phyloP scores from a whole-genome alignment of 2,329 filamentous ascomycete species.

The Pseudocercospora macadamiae region DNA sequence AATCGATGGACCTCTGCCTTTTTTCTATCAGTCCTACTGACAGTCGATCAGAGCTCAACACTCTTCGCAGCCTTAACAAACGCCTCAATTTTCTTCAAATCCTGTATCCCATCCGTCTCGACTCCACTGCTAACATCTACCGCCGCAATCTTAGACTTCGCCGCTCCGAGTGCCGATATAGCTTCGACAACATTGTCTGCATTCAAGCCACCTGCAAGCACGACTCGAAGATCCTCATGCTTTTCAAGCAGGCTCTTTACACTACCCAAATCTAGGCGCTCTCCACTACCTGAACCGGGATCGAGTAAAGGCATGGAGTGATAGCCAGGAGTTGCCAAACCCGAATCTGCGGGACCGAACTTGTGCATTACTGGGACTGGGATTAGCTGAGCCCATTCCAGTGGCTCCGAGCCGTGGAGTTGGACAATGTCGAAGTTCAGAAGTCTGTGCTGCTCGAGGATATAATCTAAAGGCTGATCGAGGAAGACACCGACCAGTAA shows the following conservation, averaged over 20 bases:
- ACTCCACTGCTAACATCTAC: slow-evolving; percentile 96
- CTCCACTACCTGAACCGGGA: slow-evolving; percentile 79
- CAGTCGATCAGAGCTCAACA: too few relatives aligned
- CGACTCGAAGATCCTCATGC: slow-evolving; percentile 71
- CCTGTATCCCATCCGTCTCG: slow-evolving; percentile 80
- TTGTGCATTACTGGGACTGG: slow-evolving; percentile 88
- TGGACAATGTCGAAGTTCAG: slow-evolving; percentile 87
- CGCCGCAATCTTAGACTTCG: slow-evolving; percentile 66
- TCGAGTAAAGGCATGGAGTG: slow-evolving; percentile 85
- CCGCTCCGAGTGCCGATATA: slow-evolving; percentile 65
- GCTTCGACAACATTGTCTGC: slow-evolving; percentile 74
- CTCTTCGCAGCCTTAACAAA: slow-evolving; percentile 77
- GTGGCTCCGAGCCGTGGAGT: slow-evolving; percentile 85
- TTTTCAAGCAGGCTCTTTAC: slow-evolving; percentile 68
- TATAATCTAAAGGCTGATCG: slow-evolving; percentile 81
- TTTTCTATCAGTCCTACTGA: too few relatives aligned
- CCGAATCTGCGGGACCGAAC: slow-evolving; percentile 77
- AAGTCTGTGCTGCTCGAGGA: slow-evolving; percentile 75
- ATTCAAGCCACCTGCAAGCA: slow-evolving; percentile 84
- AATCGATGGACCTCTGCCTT: too few relatives aligned
- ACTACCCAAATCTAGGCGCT: slow-evolving; percentile 71
- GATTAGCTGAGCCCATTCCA: slow-evolving; percentile 88
- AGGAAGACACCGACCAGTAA: slow-evolving; percentile 92
- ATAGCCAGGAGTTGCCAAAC: slow-evolving; percentile 73
- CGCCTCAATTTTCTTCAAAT: slow-evolving; percentile 74